Conservation (phyloP, 1,139 yeast species). For the Nakaseomyces bracarensis region DNA sequence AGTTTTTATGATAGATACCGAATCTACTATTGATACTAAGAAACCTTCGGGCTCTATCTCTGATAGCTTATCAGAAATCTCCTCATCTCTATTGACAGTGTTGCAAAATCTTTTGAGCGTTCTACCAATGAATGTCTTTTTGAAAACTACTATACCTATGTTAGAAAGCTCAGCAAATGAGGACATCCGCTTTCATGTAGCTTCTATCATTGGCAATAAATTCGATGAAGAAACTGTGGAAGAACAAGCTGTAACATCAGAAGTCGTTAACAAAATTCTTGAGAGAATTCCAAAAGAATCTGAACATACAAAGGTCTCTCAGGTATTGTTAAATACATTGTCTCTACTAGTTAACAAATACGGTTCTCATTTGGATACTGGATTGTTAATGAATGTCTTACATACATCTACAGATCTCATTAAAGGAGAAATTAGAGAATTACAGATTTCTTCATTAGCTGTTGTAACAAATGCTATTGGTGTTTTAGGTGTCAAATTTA, state of each 20-base stretch:
- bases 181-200: conserved; percentile 45
- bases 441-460: conserved; percentile 67
- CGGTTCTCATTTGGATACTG: conserved; percentile 44
- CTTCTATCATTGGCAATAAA: conserved; percentile 55
- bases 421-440: conserved; percentile 45
- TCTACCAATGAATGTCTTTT: conserved; percentile 68
- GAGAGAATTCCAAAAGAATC: conserved; percentile 37
- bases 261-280: conserved; percentile 41
- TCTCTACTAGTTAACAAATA: conserved; percentile 57
- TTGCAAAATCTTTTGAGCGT: conserved; percentile 57
- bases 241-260: conserved; percentile 42
- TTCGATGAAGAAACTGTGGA: conserved; percentile 54
- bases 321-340: conserved; percentile 62
- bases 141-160: conserved; percentile 53
- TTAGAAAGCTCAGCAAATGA: conserved; percentile 25
- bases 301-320: conserved; percentile 45
- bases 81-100: conserved; percentile 37
- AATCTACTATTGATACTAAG: background rate
- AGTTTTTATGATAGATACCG: conserved; percentile 2
- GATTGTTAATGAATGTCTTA: conserved; percentile 43
- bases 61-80: conserved; percentile 15
- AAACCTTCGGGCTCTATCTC: background rate
- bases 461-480: conserved; percentile 63
- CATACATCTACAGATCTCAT: conserved; percentile 44
- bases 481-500: conserved; percentile 73